Conservation (phyloP, 345 rosid genomes). For the Laguncularia racemosa region DNA sequence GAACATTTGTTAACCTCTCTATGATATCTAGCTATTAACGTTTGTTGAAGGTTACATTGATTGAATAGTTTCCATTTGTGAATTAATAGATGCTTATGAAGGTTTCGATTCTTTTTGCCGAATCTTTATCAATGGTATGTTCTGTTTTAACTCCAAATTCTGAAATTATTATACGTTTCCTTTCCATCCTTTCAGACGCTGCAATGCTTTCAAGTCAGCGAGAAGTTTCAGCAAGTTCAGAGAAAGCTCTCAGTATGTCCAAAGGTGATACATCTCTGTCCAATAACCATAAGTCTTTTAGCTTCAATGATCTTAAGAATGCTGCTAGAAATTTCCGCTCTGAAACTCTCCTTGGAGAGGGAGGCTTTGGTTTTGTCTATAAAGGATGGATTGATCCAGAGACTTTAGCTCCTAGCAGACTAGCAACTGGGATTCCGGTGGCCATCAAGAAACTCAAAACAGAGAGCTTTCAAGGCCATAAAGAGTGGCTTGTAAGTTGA, state of each 20-base stretch:
- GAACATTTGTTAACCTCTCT: too few species aligned
- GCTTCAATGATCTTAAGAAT: constrained; percentile 41
- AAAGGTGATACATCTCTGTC: constrained; percentile 18
- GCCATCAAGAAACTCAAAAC: constrained; percentile 57
- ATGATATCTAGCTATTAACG: too few species aligned
- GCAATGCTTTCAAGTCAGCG: neutral
- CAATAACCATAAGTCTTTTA: constrained; percentile 43
- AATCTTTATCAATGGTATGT: too few species aligned
- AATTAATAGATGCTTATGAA: too few species aligned
- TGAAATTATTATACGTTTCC: too few species aligned
- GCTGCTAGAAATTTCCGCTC: constrained; percentile 53
- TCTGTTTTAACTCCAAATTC: too few species aligned
- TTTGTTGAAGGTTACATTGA: too few species aligned
- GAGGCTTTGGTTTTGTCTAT: constrained; percentile 64
- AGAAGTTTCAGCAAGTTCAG: constrained; percentile 15
- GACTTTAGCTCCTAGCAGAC: constrained; percentile 48
- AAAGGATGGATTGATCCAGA: constrained; percentile 60
- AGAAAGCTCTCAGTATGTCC: constrained; percentile 11
- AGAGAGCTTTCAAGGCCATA: constrained; percentile 69
- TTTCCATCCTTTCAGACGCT: too few species aligned
- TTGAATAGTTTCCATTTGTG: too few species aligned
- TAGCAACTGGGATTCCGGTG: constrained; percentile 46
- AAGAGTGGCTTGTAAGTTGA: constrained; percentile 68
- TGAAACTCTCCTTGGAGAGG: constrained; percentile 54
- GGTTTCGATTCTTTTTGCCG: too few species aligned